Percentiles rank a stretch among this genome's conserved stretches.
Evolutionary conservation across 306 rosid species (phyloP).

Genomic region (Inga leiocalycina): DNA sequence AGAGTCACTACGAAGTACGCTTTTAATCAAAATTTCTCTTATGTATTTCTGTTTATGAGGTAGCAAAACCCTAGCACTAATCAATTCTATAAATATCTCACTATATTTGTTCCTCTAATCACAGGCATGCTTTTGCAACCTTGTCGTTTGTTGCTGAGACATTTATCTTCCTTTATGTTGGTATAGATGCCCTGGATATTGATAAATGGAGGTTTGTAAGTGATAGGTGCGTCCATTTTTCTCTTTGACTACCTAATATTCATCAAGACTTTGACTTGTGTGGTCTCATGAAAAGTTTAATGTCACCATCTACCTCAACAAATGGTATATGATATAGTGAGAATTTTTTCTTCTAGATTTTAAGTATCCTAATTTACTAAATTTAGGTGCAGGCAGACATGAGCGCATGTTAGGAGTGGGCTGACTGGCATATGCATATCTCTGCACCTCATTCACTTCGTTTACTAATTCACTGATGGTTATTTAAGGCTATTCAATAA

Average conservation of each 20-base stretch:
- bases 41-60: slow-evolving; percentile 22
- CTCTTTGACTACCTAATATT: neutral
- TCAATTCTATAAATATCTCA: slow-evolving; percentile 27
- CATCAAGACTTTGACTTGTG: slow-evolving; percentile 1
- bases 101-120: slow-evolving; percentile 15
- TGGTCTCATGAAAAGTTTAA: slow-evolving; percentile 4
- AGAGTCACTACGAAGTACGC: slow-evolving; percentile 89
- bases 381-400: neutral
- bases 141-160: slow-evolving; percentile 88
- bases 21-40: slow-evolving; percentile 29
- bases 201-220: slow-evolving; percentile 95
- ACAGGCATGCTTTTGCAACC: slow-evolving; percentile 95
- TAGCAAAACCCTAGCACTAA: neutral
- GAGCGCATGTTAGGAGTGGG: neutral
- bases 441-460: neutral
- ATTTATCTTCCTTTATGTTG: slow-evolving; percentile 95
- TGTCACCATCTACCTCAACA: neutral
- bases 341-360: neutral
- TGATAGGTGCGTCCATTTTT: slow-evolving; percentile 65
- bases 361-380: neutral
- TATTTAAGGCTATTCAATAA: neutral
- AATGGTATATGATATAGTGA: neutral
- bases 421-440: neutral
- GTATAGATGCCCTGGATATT: slow-evolving; percentile 99
- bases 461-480: neutral